These are phyloP conservation scores for Hyaloscypha bicolor DNA, from an alignment of 495 filamentous ascomycete species.

Conservation along the genomic window DNA sequence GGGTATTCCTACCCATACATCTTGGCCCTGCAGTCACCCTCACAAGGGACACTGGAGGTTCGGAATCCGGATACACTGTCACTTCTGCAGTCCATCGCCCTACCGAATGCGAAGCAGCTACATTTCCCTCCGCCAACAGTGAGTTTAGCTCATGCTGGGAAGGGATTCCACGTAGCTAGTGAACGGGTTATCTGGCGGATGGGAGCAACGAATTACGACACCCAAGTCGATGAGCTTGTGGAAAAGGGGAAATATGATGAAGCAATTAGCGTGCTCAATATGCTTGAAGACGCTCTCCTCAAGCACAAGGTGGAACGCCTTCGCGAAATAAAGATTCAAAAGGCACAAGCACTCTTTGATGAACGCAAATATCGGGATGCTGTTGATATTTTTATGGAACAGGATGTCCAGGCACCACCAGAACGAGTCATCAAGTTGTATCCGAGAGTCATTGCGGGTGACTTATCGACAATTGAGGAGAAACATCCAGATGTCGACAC, in stretches of 20 bases:
- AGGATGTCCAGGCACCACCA: conserved; percentile 75
- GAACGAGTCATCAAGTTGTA: conserved; percentile 87
- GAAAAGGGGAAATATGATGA: conserved; percentile 81
- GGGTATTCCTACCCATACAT: conserved; percentile 97
- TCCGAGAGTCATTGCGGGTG: conserved; percentile 80
- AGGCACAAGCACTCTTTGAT: conserved; percentile 83
- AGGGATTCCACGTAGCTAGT: conserved; percentile 88
- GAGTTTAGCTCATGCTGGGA: conserved; percentile 89
- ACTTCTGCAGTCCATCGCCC: conserved; percentile 78
- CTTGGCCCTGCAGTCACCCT: conserved; percentile 78
- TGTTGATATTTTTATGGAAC: conserved; percentile 83
- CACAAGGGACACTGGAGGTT: conserved; percentile 86
- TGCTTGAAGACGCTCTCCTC: conserved; percentile 91
- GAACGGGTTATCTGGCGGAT: conserved; percentile 94
- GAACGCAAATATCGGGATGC: conserved; percentile 84
- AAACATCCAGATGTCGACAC: conserved; percentile 44
- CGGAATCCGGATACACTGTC: conserved; percentile 90
- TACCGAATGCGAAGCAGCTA: conserved; percentile 78
- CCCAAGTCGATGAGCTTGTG: conserved; percentile 84
- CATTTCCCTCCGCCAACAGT: conserved; percentile 95
- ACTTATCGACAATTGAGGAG: conserved; percentile 61
- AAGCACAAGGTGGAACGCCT: conserved; percentile 79
- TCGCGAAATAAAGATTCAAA: conserved; percentile 83
- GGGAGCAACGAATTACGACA: conserved; percentile 90
- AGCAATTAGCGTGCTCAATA: conserved; percentile 81